Evolutionary conservation across 768 basidiomycete species (phyloP), one percentile per base, ranked within the genome.

Genomic region (Psilocybe subaeruginosa): DNA sequence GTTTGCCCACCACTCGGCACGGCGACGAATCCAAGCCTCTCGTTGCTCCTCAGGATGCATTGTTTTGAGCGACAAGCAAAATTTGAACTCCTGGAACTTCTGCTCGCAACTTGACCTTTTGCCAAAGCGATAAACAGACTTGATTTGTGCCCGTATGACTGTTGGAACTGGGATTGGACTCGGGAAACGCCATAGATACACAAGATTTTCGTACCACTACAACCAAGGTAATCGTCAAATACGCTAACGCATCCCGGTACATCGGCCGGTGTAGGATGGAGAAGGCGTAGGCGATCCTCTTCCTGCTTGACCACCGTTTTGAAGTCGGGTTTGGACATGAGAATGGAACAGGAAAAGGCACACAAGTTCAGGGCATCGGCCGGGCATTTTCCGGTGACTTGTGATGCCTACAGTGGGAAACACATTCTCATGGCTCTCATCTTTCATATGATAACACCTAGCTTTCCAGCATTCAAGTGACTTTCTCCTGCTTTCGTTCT

Each of bases 1-100:
- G 35, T 80, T 77, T 4, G 96, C 94, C 97, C 95, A 97, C 95
- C 95, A 96, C 72, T 96, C 93, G 2, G 97, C 97, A 56, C 92
- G 81, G 16, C 91, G 81, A 52, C 80, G 82, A 59, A 99, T 87
- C 96, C 95, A 99, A 3, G 86, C 85, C 54, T 93, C 86, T 31
- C 91, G 82, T 70, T 86, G 85, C 68, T 88, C 84, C 58, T 95
- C 94, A 14, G 88, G 86, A 55, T 89, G 83, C 74, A 92, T 78
- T 11, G 85, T 80, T 74, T 95, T 97, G 62, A 91, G 77, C 62
- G 87, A 89, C 79, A 97, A 78, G 76, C 97, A 99, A 74, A 92
- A 97, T 75, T 97, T 97, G 83, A 97, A 96, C 68, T 97, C 95
- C 60, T 93, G 89, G 70, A 89, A 82, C 72, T 97, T 95, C 48